These are phyloP conservation scores for Neurospora hispaniola DNA, from an alignment of 495 filamentous ascomycete species.

Conservation along the genomic window DNA sequence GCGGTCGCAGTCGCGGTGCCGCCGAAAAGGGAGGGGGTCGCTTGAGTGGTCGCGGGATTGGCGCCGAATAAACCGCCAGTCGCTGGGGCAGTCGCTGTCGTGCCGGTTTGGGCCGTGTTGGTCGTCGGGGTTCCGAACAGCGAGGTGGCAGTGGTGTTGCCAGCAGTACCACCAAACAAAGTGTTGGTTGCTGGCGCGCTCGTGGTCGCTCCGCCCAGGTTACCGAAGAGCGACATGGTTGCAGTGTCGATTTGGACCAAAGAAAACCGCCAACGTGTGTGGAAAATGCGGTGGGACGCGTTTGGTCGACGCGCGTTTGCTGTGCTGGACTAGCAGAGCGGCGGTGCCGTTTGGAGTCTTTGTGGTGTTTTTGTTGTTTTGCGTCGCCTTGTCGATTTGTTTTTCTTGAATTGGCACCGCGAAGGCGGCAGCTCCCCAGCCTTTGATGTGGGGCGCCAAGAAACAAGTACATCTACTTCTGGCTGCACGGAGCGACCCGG, in stretches of 20 bases:
- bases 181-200: background rate
- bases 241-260: background rate
- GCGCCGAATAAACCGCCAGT: constrained; percentile 5
- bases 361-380: constrained; percentile 3
- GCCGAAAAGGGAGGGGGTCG: background rate
- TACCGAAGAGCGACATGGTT: constrained; percentile 12
- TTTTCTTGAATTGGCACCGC: background rate
- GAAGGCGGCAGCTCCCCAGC: background rate
- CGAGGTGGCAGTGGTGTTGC: constrained; percentile 1
- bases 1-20: background rate
- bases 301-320: constrained; percentile 4
- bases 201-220: constrained; percentile 1
- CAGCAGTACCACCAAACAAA: background rate
- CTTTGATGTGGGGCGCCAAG: constrained; percentile 3
- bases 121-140: constrained; percentile 4
- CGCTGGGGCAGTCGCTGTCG: constrained; percentile 7
- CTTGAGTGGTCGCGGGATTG: background rate
- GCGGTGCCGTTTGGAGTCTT: constrained; percentile 3
- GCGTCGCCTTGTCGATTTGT: background rate
- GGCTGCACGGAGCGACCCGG: background rate
- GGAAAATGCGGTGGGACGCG: background rate
- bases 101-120: constrained; percentile 2
- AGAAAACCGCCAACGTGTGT: background rate
- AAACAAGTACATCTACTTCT: background rate
- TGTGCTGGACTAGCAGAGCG: background rate